These are phyloP conservation scores for Blastocystis sp. DNA, from an alignment of 352 stramenopile species.

Conservation along the genomic window DNA sequence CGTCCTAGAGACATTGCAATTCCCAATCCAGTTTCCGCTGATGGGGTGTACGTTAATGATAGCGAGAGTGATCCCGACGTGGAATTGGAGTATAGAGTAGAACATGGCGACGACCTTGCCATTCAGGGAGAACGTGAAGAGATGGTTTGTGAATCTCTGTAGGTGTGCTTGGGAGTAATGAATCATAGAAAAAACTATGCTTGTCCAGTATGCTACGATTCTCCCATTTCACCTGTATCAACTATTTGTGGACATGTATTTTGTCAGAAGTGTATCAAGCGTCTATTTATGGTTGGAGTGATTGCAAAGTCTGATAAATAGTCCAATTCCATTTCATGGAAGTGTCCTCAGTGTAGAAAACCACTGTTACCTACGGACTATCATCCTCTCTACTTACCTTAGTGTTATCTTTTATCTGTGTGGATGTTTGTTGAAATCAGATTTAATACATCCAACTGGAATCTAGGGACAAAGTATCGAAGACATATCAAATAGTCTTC, in stretches of 20 bases:
- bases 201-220: constrained; percentile 43
- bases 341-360: constrained; percentile 38
- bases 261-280: constrained; percentile 47
- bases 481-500: not conserved
- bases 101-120: not conserved
- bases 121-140: not conserved
- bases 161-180: not conserved
- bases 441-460: not conserved
- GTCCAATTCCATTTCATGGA: constrained; percentile 15
- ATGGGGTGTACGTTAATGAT: not conserved
- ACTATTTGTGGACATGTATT: constrained; percentile 55
- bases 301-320: not conserved
- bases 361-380: not conserved
- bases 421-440: constrained; percentile 14
- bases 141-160: not conserved
- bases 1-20: not conserved
- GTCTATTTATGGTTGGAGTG: constrained; percentile 30
- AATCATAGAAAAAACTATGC: constrained; percentile 23
- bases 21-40: not conserved
- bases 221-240: constrained; percentile 17
- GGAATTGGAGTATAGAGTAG: not conserved
- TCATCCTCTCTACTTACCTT: constrained; percentile 46
- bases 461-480: too few relatives aligned
- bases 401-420: not conserved
- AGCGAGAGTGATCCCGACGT: not conserved